Conservation (phyloP, 805 yeast genomes). For the Suhomyces kilbournensis region DNA sequence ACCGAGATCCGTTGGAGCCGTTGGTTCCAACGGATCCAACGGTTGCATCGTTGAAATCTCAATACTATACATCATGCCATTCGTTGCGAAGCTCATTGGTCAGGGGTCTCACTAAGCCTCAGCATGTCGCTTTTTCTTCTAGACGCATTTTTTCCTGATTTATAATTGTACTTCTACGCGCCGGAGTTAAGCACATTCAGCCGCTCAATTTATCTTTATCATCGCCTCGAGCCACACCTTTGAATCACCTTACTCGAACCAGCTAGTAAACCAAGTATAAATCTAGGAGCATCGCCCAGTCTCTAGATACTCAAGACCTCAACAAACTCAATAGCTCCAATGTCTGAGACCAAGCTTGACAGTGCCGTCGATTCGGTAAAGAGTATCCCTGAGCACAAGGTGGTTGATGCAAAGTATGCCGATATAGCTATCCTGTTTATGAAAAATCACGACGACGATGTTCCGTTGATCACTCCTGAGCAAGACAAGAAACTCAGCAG, state of each 20-base stretch:
- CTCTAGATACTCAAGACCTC: no score
- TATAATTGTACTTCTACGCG: neutral
- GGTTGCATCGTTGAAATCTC: neutral
- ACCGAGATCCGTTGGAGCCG: no score
- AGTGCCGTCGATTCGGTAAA: neutral
- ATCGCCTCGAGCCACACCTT: neutral
- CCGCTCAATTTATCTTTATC: neutral
- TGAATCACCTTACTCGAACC: neutral
- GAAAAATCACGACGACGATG: slow-evolving; percentile 27
- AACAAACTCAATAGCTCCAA: neutral
- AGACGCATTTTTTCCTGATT: neutral
- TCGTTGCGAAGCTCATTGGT: no score
- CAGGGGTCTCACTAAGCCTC: neutral
- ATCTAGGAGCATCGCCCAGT: neutral
- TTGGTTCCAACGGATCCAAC: no score
- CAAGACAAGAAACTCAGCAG: slow-evolving; percentile 37
- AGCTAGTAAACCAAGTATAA: neutral
- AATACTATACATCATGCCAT: neutral
- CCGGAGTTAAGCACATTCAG: neutral
- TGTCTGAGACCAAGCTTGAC: neutral
- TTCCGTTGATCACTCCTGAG: slow-evolving; percentile 41
- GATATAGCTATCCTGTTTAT: slow-evolving; percentile 39
- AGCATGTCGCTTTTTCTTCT: neutral
- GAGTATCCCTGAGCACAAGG: neutral
- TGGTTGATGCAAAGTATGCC: slow-evolving; percentile 21